Evolutionary conservation across 2,329 filamentous ascomycete species (phyloP), one percentile per base, ranked within the genome.

Genomic region (Alternaria burnsii): DNA sequence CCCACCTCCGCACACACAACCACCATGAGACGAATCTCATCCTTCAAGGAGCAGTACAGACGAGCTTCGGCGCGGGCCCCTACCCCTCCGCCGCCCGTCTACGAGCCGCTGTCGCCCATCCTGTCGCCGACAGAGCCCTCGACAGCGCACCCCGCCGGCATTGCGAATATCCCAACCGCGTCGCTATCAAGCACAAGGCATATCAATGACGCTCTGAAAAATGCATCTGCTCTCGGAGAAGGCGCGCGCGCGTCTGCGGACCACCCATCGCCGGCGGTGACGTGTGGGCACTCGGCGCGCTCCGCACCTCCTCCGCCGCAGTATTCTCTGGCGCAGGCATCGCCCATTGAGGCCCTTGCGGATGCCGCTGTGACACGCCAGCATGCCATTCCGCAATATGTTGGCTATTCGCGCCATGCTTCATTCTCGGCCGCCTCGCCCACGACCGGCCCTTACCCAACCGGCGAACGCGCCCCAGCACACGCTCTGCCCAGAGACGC

Each of bases 291-390:
- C 36, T 66, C 66, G 42, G 61, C 56, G 63, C 69, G 56, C 44
- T 68, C 69, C 51, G 71, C 69, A 54, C 71, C 69, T 38, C 71
- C 63, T 24, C 65, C 68, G 58, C 62, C 70, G 55, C 65, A 60
- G 42, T 64, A 68, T 61, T 62, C 72, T 55, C 69, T 68, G 62
- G 59, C 70, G 18, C 70, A 71, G 46, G 69, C 67, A 57, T 77
- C 76, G 52, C 77, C 80, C 62, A 82, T 82, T 61, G 81, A 82
- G 53, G 76, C 79, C 30, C 75, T 83, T 9, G 80, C 81, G 30
- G 78, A 80, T 60, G 79, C 78, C 52, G 81, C 81, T 46, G 51
- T 69, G 20, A 70, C 73, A 5, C 72, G 71, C 36, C 70, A 81
- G 46, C 77, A 74, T 18, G 61, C 77, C n/a, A 79, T 77, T 57